Evolutionary conservation across 2,329 filamentous ascomycete species (phyloP), one percentile per base, ranked within the genome.

Genomic region (Stylonectria norvegica): DNA sequence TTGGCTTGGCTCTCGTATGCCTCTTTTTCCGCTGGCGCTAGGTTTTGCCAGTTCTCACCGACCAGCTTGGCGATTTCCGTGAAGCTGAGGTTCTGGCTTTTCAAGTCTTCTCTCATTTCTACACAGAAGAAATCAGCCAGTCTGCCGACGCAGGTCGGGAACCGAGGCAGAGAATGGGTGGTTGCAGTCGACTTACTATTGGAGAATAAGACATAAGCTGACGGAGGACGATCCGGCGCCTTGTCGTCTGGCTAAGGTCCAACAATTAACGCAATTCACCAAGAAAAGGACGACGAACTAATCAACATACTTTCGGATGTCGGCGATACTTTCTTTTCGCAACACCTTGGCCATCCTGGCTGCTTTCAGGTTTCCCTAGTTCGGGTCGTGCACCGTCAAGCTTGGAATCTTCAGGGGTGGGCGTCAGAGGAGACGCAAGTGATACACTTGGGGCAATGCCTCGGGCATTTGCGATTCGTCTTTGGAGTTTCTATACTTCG

Each of bases 61-160:
- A 90, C 86, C 1, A 89, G 68, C 56, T 90, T 90, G 9, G 86
- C 86, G 48, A 91, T 89, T 56, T 90, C 86, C 2, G 86, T 89
- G 54, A 93, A 93, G 1, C 83, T 85, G 4, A 91, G 66, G 34
- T 85, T 86, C 43, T 85, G 81, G 4, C 81, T 85, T 58, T 86
- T 89, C 17, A 91, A 66, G 16, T 86, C 79, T 53, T 91, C 87
- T 53, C 87, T 79, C 65, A 89, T 85, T 64, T 85, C 83, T 86
- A 49, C 10, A 27, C 6, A 14, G 17, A 14, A 14, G 20, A 4
- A 8, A 14, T 31, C 3, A 22, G 15, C 34, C 48, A 43, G 45
- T n/a, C n/a, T n/a, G n/a, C n/a, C n/a, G n/a, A n/a, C n/a, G n/a
- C n/a, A n/a, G n/a, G n/a, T n/a, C n/a, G n/a, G n/a, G n/a, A n/a